Evolutionary conservation across 805 yeast genomes (phyloP), one percentile per base, ranked within the genome.

Genomic region (Starmera dryadoides): DNA sequence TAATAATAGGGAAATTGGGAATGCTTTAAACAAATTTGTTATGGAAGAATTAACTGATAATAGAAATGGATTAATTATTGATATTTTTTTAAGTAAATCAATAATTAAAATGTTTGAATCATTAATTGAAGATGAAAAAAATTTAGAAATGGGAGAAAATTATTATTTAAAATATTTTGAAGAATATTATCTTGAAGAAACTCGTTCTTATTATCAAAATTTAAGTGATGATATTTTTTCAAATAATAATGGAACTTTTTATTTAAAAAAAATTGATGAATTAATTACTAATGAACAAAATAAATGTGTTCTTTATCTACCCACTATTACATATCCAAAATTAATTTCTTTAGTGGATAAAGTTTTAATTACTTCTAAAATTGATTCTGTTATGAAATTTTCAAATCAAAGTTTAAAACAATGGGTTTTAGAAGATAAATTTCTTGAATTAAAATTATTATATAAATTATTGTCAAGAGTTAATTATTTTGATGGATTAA

Each of bases 41-140:
- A 60, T 82, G 16, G 66, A 65, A 7, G 81, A 81, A 46, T 72
- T 84, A 34, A 66, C 73, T 12, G 66, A 68, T 33, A 76, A 74
- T 47, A 62, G 91, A 44, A 71, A 71, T 14, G 79, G 79, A 8
- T 70, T 69, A 20, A 67, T 79, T 23, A 69, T 77, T 18, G 79
- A 81, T 38, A 70, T 76, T 25, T 71, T 72, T 55, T 56, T 77
- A 26, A 70, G 87, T 43, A 78, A 80, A 46, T 71, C 81, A 23
- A 58, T 77, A 9, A 70, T 86, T 14, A 68, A 66, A 32, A 85
- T 89, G 88, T 69, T 86, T 55, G 93, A 86, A 51, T 62, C 80
- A 6, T 60, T 86, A 28, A 59, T 68, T 4, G 82, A 76, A 41
- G 67, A 64, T 39, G 53, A 49, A n/a, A 49, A 54, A 28, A 52